Percentiles rank a stretch among this genome's conserved stretches.
phyloP scores from a whole-genome alignment of 495 filamentous ascomycete genomes.

The Penicillium lagena region DNA sequence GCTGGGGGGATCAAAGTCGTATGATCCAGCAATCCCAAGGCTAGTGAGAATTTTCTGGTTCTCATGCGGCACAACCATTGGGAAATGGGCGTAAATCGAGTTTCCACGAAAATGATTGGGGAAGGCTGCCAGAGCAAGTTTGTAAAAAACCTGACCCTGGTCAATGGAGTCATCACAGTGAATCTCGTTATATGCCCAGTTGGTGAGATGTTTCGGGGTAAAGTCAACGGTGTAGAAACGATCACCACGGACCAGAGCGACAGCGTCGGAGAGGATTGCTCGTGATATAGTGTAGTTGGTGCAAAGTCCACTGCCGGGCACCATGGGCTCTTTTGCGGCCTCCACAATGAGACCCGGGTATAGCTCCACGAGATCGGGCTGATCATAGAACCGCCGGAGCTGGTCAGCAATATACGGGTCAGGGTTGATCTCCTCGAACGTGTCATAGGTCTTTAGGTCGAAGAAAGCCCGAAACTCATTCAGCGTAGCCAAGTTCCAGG shows the following conservation, averaged over 20 bases:
- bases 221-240: constrained; percentile 55
- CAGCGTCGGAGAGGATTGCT: constrained; percentile 47
- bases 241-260: constrained; percentile 48
- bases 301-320: constrained; percentile 48
- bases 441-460: constrained; percentile 47
- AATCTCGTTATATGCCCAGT: constrained; percentile 67
- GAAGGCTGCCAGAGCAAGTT: constrained; percentile 72
- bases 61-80: constrained; percentile 72
- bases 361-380: constrained; percentile 58
- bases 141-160: constrained; percentile 81
- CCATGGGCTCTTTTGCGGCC: constrained; percentile 46
- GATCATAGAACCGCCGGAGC: constrained; percentile 49
- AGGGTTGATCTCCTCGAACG: constrained; percentile 58
- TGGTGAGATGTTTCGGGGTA: constrained; percentile 71
- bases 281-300: constrained; percentile 54
- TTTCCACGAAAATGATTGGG: constrained; percentile 72
- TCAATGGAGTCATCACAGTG: constrained; percentile 67
- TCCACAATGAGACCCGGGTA: constrained; percentile 56
- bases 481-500: constrained; percentile 55
- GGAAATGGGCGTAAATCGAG: constrained; percentile 81
- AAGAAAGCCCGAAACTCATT: constrained; percentile 64
- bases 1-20: constrained; percentile 60
- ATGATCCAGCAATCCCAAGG: constrained; percentile 64
- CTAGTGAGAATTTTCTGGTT: constrained; percentile 66
- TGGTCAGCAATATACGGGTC: constrained; percentile 46